phyloP scores from a whole-genome alignment of 257 asterid genomes.

The Thymus mandschuricus region DNA sequence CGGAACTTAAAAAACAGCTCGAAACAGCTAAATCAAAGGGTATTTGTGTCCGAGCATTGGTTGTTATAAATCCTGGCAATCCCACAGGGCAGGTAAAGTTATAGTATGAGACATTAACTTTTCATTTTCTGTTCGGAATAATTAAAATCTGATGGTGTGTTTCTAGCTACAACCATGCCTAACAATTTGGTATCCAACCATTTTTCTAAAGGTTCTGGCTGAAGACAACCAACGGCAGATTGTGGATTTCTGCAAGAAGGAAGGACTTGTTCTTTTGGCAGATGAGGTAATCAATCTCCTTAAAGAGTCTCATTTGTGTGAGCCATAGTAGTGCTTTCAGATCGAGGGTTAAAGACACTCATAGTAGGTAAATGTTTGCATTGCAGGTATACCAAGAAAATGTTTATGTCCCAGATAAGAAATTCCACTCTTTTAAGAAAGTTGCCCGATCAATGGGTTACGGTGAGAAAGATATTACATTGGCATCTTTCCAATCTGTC shows the following conservation, averaged over 20 bases:
- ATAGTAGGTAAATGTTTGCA: constrained; percentile 34
- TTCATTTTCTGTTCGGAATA: constrained; percentile 1
- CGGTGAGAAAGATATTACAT: constrained; percentile 72
- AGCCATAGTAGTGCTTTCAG: neutral
- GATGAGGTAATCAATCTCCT: constrained; percentile 68
- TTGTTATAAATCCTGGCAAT: constrained; percentile 96
- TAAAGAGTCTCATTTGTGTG: neutral
- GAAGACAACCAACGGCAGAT: constrained; percentile 72
- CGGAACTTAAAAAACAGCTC: constrained; percentile 83
- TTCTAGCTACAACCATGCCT: constrained; percentile 8
- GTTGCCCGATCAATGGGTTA: constrained; percentile 80
- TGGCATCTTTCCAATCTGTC: constrained; percentile 37
- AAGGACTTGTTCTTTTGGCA: constrained; percentile 97
- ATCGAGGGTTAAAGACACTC: neutral
- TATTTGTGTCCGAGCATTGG: constrained; percentile 76
- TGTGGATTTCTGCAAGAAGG: constrained; percentile 94
- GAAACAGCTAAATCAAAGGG: constrained; percentile 85
- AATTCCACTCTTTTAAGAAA: constrained; percentile 93
- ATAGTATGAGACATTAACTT: neutral
- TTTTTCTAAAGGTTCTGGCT: constrained; percentile 37
- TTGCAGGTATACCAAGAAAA: constrained; percentile 96
- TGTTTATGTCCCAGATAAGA: constrained; percentile 88
- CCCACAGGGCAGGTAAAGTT: constrained; percentile 92
- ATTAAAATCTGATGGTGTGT: neutral
- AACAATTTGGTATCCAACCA: neutral